Evolutionary conservation across 2,329 filamentous ascomycete species (phyloP).

Genomic region (Ophioceras dolichostomum): DNA sequence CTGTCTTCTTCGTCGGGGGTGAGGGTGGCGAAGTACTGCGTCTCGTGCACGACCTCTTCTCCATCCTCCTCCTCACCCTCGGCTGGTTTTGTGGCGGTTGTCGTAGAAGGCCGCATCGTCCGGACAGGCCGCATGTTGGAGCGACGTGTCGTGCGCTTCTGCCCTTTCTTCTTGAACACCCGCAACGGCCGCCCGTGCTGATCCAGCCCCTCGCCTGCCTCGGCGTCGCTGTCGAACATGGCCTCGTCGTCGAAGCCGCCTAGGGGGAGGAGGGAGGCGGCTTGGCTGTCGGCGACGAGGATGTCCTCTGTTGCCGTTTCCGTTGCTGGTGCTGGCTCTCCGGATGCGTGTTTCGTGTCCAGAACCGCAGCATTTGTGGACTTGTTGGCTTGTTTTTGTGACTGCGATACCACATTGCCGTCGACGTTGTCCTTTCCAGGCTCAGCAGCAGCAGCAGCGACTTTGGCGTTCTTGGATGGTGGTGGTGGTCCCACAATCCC

Average conservation of each 20-base stretch:
- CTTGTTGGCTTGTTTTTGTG: too few species aligned
- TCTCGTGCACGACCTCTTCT: constrained; percentile 27
- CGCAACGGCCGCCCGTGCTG: constrained; percentile 47
- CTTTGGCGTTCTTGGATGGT: constrained; percentile 3
- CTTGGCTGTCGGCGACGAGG: constrained; percentile 30
- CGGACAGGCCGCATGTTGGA: constrained; percentile 49
- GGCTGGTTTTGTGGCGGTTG: constrained; percentile 12
- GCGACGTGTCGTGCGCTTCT: constrained; percentile 64
- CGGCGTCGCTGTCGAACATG: constrained; percentile 44
- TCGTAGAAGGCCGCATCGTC: constrained; percentile 29
- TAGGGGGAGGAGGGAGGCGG: constrained; percentile 28
- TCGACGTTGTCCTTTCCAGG: too few species aligned
- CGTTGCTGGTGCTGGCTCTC: neutral
- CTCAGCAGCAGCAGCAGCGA: too few species aligned
- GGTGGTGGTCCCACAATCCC: too few species aligned
- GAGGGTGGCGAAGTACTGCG: constrained; percentile 17
- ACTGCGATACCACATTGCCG: too few species aligned
- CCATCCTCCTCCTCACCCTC: constrained; percentile 21
- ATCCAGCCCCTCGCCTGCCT: constrained; percentile 24
- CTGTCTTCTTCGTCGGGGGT: constrained; percentile 8
- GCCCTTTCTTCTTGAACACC: constrained; percentile 70
- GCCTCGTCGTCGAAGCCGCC: constrained; percentile 54
- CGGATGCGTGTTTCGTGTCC: neutral
- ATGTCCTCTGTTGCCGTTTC: constrained; percentile 9
- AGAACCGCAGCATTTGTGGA: too few species aligned